These are phyloP conservation scores for Helicocarpus griseus DNA, from an alignment of 2,329 filamentous ascomycete genomes.

Conservation along the genomic window DNA sequence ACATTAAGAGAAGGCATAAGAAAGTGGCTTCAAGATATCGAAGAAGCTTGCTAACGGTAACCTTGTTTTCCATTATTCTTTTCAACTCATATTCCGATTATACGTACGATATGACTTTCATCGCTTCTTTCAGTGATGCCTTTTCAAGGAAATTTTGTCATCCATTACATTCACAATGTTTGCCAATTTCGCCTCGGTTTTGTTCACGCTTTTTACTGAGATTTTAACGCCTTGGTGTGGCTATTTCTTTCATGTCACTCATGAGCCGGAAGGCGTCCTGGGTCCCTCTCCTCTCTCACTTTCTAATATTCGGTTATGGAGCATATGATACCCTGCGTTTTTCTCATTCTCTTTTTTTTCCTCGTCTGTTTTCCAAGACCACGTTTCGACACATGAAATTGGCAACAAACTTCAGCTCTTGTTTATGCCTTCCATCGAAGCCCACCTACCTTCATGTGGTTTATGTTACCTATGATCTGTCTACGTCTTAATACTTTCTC, in stretches of 20 bases:
- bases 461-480: background rate
- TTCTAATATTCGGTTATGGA: background rate
- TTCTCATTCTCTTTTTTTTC: background rate
- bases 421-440: background rate
- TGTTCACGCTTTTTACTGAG: background rate
- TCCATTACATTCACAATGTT: background rate
- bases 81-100: background rate
- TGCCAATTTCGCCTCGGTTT: background rate
- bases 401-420: background rate
- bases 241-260: background rate
- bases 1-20: conserved; percentile 48
- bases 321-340: conserved; percentile 1
- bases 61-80: background rate
- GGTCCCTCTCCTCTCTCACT: background rate
- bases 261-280: background rate
- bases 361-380: background rate
- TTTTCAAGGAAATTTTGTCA: background rate
- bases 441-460: background rate
- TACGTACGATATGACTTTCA: background rate
- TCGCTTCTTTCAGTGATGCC: background rate
- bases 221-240: background rate
- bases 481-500: background rate
- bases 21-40: conserved; percentile 44
- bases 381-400: background rate
- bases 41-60: conserved; percentile 30